Evolutionary conservation across 495 filamentous ascomycete genomes (phyloP), one percentile per base, ranked within the genome.

Genomic region (Penicillium arizonense): DNA sequence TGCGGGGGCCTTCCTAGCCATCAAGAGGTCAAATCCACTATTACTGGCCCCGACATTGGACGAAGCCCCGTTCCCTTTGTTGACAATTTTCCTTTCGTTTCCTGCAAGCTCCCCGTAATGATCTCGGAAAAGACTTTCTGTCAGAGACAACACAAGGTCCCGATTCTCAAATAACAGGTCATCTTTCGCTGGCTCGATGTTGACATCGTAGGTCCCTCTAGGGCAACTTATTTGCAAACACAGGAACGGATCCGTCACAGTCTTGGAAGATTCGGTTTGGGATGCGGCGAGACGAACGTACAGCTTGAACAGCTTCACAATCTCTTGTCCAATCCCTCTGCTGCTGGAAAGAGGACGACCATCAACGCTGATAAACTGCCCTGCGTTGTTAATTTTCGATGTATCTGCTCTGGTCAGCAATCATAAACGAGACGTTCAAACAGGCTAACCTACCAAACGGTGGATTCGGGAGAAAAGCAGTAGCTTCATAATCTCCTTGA

Each of bases 181-280:
- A 55, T 97, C 88, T 64, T 98, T 98, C 0, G 87, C 81, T 0
- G 92, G 91, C 61, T 97, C 91, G 46, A 97, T 77, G 59, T 96
- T 97, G 3, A 82, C 78, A 72, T 97, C 93, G 55, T 98, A 97
- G 43, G 77, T 87, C 12, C 80, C 82, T 4, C 63, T 65, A 1
- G 86, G 82, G 59, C 92, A 96, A 4, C 61, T 60, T 5, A 98
- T 81, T 49, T 91, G 84, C 38, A 97, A 58, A 13, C 77, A 80
- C 23, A 97, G 67, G 64, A 96, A 93, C 0, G 87, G 87, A 52
- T 90, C 82, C 26, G 73, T 79, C 14, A 76, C 43, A 3, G 63
- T 44, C 38, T 46, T 39, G 40, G 43, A 41, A 4, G n/a, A 24
- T 34, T 51, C 46, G 64, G 41, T 47, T 57, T 57, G 33, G 33